Percentiles rank a stretch among this genome's conserved stretches.
These are phyloP conservation scores for Cadophora luteo-olivacea DNA, from an alignment of 2,329 filamentous ascomycete genomes.

Conservation along the genomic window DNA sequence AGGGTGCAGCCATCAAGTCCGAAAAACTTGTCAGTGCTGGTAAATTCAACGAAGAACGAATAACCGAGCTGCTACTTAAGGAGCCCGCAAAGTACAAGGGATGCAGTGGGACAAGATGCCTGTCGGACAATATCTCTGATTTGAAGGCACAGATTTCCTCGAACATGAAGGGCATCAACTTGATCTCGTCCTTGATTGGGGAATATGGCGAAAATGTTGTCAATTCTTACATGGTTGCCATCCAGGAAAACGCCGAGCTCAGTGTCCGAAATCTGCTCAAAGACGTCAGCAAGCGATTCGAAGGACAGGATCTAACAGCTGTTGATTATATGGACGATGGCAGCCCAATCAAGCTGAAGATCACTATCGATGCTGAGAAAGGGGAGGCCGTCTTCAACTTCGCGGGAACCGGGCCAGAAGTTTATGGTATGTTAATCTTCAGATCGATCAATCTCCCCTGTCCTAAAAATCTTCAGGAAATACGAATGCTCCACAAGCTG, in stretches of 20 bases:
- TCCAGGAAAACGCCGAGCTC: conserved; percentile 80
- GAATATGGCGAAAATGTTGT: conserved; percentile 82
- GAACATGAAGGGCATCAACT: conserved; percentile 83
- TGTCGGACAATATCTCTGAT: conserved; percentile 85
- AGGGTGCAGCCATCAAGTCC: conserved; percentile 68
- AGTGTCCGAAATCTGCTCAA: conserved; percentile 78
- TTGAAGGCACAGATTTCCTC: conserved; percentile 87
- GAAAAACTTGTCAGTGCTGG: conserved; percentile 79
- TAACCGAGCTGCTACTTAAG: conserved; percentile 72
- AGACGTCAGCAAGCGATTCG: conserved; percentile 71
- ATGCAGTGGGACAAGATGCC: conserved; percentile 78
- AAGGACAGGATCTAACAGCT: conserved; percentile 73
- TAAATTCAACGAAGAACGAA: conserved; percentile 78
- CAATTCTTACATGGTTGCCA: conserved; percentile 83
- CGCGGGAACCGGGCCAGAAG: conserved; percentile 77
- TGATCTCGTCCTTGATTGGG: conserved; percentile 76
- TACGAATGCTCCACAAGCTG: conserved; percentile 81
- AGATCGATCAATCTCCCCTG: neutral
- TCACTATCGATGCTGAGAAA: conserved; percentile 75
- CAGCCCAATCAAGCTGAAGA: conserved; percentile 74
- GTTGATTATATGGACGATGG: conserved; percentile 90
- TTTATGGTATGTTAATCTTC: conserved; percentile 62
- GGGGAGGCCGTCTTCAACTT: conserved; percentile 84
- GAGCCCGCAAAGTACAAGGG: conserved; percentile 78
- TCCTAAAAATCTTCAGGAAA: conserved; percentile 56